Evolutionary conservation across 176 grass and related monocot genomes (phyloP).

Genomic region (Cenchrus fungigraminus): DNA sequence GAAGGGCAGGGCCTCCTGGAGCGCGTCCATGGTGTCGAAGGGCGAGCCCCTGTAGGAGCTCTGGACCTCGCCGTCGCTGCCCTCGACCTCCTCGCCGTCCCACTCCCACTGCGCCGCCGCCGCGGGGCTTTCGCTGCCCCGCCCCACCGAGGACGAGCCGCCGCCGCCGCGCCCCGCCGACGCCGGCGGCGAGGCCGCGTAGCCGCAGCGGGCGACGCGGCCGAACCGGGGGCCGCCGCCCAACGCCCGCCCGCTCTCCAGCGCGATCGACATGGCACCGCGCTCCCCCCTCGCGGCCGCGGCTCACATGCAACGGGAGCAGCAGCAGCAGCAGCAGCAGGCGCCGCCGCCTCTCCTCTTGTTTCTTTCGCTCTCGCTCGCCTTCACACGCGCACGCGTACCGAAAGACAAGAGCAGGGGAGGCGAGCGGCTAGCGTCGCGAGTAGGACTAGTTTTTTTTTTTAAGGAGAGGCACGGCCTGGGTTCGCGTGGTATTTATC

Average conservation of each 20-base stretch:
- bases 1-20: conserved; percentile 84
- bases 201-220: conserved; percentile 48
- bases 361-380: conserved; percentile 35
- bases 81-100: conserved; percentile 74
- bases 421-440: not conserved
- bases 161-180: conserved; percentile 43
- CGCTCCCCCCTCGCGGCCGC: conserved; percentile 16
- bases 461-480: conserved; percentile 4
- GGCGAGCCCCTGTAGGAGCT: conserved; percentile 77
- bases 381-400: conserved; percentile 49
- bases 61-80: conserved; percentile 79
- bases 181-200: conserved; percentile 46
- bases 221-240: conserved; percentile 41
- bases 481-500: conserved; percentile 29
- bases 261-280: conserved; percentile 74
- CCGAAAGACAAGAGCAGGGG: conserved; percentile 6
- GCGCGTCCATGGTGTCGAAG: conserved; percentile 86
- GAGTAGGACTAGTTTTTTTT: not conserved
- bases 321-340: conserved; percentile 22
- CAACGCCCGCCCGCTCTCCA: conserved; percentile 51
- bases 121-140: conserved; percentile 65
- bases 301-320: conserved; percentile 50
- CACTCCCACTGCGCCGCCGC: conserved; percentile 58
- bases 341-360: not conserved
- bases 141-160: conserved; percentile 65